Evolutionary conservation across 2,329 filamentous ascomycete species (phyloP).

Genomic region (Calonectria multiphialidica): DNA sequence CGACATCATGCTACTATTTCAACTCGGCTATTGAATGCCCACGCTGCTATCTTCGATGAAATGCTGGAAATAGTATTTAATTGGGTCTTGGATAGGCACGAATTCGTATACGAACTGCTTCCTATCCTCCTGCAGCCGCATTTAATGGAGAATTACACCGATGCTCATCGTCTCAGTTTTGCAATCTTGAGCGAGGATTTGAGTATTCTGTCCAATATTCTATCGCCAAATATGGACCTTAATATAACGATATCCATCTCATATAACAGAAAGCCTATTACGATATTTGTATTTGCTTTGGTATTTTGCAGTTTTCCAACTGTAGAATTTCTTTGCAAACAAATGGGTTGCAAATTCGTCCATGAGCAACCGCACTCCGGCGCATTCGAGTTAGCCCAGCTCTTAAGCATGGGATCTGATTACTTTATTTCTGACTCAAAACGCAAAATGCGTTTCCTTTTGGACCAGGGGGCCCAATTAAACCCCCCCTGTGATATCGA

Average conservation of each 20-base stretch:
- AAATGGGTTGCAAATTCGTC: background rate
- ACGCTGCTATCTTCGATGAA: background rate
- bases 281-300: background rate
- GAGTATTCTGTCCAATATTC: background rate
- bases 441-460: background rate
- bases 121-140: background rate
- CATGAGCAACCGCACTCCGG: background rate
- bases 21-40: background rate
- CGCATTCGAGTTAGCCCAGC: background rate
- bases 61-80: background rate
- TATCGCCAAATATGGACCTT: background rate
- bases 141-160: background rate
- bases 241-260: background rate
- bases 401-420: background rate
- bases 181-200: background rate
- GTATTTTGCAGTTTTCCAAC: background rate
- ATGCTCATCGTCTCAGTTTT: background rate
- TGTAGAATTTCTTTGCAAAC: background rate
- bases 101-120: background rate
- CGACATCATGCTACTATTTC: background rate
- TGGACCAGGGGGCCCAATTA: background rate
- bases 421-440: background rate
- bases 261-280: background rate
- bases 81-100: background rate
- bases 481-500: background rate